These are phyloP conservation scores for Monilinia fructigena DNA, from an alignment of 2,329 filamentous ascomycete genomes.

Conservation along the genomic window DNA sequence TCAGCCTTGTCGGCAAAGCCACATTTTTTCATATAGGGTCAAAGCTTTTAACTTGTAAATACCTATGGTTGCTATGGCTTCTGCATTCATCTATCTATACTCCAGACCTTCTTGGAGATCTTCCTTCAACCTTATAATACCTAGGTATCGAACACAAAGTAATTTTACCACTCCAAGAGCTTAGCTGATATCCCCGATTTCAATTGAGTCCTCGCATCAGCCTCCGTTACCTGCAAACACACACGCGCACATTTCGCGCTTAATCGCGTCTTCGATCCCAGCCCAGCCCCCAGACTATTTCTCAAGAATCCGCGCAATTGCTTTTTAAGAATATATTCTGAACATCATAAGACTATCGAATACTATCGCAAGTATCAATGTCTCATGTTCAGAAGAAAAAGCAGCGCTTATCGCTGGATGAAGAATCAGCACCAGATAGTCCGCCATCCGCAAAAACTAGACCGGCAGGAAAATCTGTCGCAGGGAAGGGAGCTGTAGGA, in stretches of 20 bases:
- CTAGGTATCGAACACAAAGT: background rate
- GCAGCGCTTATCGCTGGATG: conserved; percentile 8
- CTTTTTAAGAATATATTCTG: background rate
- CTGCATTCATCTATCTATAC: background rate
- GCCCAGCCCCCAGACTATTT: conserved; percentile 4
- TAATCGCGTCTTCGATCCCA: conserved; percentile 9
- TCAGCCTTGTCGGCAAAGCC: conserved; percentile 5
- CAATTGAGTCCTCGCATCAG: background rate
- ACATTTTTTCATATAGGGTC: background rate
- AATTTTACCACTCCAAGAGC: no score
- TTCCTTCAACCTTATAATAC: background rate
- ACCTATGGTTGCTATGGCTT: conserved; percentile 7
- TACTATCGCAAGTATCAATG: conserved; percentile 2
- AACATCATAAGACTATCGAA: background rate
- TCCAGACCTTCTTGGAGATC: background rate
- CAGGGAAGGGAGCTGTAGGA: background rate
- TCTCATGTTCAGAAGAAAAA: conserved; percentile 21
- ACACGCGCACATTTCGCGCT: conserved; percentile 10
- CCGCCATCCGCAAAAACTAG: conserved; percentile 5
- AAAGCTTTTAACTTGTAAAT: conserved; percentile 4
- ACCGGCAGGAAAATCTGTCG: conserved; percentile 6
- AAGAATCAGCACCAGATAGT: background rate
- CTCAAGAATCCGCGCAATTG: background rate
- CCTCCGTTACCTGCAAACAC: background rate
- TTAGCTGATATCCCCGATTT: background rate